Percentiles rank a stretch among this genome's conserved stretches.
Conservation (phyloP, 2,329 filamentous ascomycete genomes). For the Exophiala calicioides region DNA sequence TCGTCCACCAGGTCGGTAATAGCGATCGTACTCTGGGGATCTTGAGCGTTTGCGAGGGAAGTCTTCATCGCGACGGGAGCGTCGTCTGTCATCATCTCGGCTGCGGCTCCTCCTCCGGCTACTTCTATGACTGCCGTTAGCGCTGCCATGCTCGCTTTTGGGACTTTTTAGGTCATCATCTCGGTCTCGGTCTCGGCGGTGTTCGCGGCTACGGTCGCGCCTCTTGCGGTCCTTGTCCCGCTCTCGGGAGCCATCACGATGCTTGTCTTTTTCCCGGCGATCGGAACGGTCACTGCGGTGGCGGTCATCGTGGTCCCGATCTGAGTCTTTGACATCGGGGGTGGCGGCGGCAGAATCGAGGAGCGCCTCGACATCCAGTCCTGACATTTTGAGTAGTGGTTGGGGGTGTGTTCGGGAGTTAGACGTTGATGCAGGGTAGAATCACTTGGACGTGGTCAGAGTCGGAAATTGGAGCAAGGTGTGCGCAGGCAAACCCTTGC, state of each 20-base stretch:
- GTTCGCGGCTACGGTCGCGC: constrained; percentile 61
- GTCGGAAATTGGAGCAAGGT: constrained; percentile 19
- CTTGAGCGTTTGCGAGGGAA: constrained; percentile 70
- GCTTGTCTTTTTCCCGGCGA: constrained; percentile 57
- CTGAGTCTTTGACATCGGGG: constrained; percentile 33
- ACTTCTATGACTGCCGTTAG: constrained; percentile 65
- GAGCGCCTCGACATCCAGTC: constrained; percentile 82
- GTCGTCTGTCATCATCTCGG: constrained; percentile 72
- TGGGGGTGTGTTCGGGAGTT: constrained; percentile 15
- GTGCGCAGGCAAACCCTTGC: constrained; percentile 29
- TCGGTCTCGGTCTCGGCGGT: constrained; percentile 53
- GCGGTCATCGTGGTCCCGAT: constrained; percentile 54
- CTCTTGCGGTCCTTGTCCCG: constrained; percentile 59
- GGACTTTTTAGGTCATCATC: constrained; percentile 65
- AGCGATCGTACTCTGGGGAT: constrained; percentile 65
- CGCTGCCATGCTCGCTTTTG: constrained; percentile 72
- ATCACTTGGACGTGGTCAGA: constrained; percentile 29
- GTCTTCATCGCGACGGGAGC: constrained; percentile 67
- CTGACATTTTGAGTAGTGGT: constrained; percentile 57
- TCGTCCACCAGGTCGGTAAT: constrained; percentile 53
- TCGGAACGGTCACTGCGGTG: constrained; percentile 58
- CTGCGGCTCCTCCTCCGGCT: constrained; percentile 79
- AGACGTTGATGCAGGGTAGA: constrained; percentile 12
- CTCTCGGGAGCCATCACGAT: constrained; percentile 59
- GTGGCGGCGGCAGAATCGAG: constrained; percentile 79